Conservation (phyloP, 306 rosid genomes). For the Prinsepia uniflora region DNA sequence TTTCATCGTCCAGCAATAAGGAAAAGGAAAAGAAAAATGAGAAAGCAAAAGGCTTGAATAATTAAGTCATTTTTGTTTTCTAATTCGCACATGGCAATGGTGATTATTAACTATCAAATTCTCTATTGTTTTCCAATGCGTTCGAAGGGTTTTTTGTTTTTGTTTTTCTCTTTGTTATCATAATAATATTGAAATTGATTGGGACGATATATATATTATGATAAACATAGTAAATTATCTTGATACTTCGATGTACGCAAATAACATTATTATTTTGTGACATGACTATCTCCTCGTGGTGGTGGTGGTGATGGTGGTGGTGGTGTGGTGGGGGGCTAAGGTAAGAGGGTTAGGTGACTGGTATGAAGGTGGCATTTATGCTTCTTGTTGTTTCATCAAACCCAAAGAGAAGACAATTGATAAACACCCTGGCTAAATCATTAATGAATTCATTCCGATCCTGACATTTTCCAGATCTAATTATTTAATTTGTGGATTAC, state of each 20-base stretch:
- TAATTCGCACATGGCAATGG: background rate
- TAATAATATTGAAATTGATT: conserved; percentile 15
- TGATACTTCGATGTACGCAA: background rate
- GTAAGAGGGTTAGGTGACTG: conserved; percentile 3
- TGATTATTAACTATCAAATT: background rate
- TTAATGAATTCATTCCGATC: background rate
- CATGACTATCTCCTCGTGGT: too few relatives aligned
- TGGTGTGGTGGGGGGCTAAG: background rate
- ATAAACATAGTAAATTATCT: background rate
- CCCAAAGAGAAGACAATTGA: background rate
- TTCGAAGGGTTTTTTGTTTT: background rate
- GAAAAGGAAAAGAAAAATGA: background rate
- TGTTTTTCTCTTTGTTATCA: too few relatives aligned
- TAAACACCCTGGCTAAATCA: background rate
- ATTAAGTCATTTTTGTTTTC: too few relatives aligned
- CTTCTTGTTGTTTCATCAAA: background rate
- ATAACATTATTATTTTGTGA: background rate
- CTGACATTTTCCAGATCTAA: background rate
- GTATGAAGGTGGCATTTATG: conserved; percentile 1
- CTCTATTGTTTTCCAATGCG: background rate
- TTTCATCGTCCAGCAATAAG: conserved; percentile 47
- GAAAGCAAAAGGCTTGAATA: background rate
- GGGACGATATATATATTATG: background rate
- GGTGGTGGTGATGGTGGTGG: too few relatives aligned
- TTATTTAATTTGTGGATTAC: background rate